Evolutionary conservation across 2,329 filamentous ascomycete genomes (phyloP).

Genomic region (Shiraia sp.): DNA sequence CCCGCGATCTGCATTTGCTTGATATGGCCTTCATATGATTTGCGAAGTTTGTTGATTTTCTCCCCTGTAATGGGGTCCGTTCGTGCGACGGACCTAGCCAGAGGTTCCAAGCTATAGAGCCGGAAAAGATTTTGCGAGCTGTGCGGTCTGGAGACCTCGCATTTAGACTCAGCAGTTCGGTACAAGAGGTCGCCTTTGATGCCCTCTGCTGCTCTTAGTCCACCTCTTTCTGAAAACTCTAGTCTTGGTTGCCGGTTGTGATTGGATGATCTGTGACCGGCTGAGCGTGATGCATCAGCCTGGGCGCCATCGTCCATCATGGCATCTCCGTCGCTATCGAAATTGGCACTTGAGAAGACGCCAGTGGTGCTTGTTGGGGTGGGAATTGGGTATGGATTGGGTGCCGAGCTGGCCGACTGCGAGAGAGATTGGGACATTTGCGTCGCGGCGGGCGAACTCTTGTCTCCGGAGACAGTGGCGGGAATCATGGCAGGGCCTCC

Average conservation of each 20-base stretch:
- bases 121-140: slow-evolving; percentile 62
- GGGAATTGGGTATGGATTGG: slow-evolving; percentile 37
- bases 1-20: slow-evolving; percentile 54
- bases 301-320: slow-evolving; percentile 45
- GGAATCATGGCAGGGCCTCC: slow-evolving; percentile 36
- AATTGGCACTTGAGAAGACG: slow-evolving; percentile 32
- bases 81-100: slow-evolving; percentile 63
- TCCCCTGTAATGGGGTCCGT: slow-evolving; percentile 65
- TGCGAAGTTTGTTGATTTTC: slow-evolving; percentile 66
- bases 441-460: slow-evolving; percentile 50
- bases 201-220: slow-evolving; percentile 34
- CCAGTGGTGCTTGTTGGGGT: slow-evolving; percentile 46
- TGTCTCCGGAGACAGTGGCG: slow-evolving; percentile 32
- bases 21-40: slow-evolving; percentile 59
- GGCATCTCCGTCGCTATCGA: slow-evolving; percentile 49
- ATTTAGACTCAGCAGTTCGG: slow-evolving; percentile 41
- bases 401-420: slow-evolving; percentile 37
- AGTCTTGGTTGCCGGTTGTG: slow-evolving; percentile 50
- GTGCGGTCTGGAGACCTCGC: slow-evolving; percentile 57
- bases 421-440: slow-evolving; percentile 42
- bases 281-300: slow-evolving; percentile 32
- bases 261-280: slow-evolving; percentile 48
- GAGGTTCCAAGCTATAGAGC: slow-evolving; percentile 59
- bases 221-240: slow-evolving; percentile 28
- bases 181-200: slow-evolving; percentile 39